Base-by-base conservation (phyloP, 2,329 filamentous ascomycete genomes). In the Phyllosticta paracitricarpa region DNA sequence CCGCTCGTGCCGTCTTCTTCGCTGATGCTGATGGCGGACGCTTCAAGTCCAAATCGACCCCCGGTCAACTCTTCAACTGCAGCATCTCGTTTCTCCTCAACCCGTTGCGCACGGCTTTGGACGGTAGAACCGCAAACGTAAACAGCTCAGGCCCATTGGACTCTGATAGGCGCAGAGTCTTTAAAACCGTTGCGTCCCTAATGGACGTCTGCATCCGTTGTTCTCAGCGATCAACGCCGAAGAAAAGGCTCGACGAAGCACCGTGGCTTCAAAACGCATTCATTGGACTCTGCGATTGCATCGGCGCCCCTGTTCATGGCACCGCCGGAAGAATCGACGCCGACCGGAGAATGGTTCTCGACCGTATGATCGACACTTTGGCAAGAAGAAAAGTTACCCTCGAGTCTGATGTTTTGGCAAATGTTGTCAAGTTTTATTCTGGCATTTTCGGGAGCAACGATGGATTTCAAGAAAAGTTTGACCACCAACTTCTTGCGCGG, bases 231-330 rank as follows among this genome's bases (percentile, higher is more conserved):
- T 71, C 70, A 19, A 78, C 73, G 3, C 73, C 75, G 8, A 75
- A 73, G 60, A 71, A 72, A 61, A 74, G 71, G 24, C 65, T 72
- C 9, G 67, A 71, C 7, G 77, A 79, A 63, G 69, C 68, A 51
- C 72, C 77, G 3, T 80, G 78, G 78, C 68, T 79, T 9, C 75
- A 79, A 58, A 67, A 69, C 12, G 66, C 75, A 8, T 75, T 79
- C 56, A 61, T 68, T 5, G 69, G 70, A 1, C 68, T 79, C 8
- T 64, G 68, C 5, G 69, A 73, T 56, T 76, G 72, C 63, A 65
- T 66, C 55, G 68, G 68, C 51, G 72, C 68, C 62, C 66, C 71
- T 14, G 40, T 72, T 51, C 62, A 63, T n/a, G 67, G 68, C 5
- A 63, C 62, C 0, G 60, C 70, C 3, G 53, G 59, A 22, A 19